phyloP scores from a whole-genome alignment of 2,329 filamentous ascomycete species.

The Colletotrichum sublineola region DNA sequence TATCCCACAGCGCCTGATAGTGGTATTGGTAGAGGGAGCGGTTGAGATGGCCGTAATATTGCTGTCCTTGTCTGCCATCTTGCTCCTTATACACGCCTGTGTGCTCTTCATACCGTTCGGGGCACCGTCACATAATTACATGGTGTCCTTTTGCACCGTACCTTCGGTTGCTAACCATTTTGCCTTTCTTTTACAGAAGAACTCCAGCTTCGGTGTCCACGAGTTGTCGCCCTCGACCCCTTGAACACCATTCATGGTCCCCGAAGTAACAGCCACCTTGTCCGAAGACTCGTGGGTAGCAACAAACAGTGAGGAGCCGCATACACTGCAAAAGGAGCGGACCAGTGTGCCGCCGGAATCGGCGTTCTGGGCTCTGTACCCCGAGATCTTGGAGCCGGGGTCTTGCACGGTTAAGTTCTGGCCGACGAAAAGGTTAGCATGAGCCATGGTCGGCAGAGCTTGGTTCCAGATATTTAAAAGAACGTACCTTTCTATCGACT shows the following conservation, averaged over 20 bases:
- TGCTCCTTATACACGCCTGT: neutral
- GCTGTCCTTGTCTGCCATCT: neutral
- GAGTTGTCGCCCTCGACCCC: neutral
- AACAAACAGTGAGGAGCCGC: constrained; percentile 13
- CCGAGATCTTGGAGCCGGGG: neutral
- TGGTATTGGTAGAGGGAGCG: neutral
- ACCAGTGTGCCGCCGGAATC: constrained; percentile 1
- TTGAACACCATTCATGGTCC: constrained; percentile 12
- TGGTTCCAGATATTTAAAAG: neutral
- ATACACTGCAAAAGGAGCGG: constrained; percentile 12
- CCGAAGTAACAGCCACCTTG: constrained; percentile 13
- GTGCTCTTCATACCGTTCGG: neutral
- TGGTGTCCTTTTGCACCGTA: neutral
- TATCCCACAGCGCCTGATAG: neutral
- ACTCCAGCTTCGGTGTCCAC: constrained; percentile 7
- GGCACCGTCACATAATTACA: neutral
- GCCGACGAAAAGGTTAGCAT: neutral
- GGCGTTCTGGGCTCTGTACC: neutral
- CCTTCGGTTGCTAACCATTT: constrained; percentile 10
- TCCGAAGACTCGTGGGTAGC: neutral
- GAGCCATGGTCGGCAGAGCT: too few species aligned
- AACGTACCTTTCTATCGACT: constrained; percentile 5
- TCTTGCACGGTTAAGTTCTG: constrained; percentile 1
- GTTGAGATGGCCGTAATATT: neutral
- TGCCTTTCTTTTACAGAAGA: constrained; percentile 9